Percentiles rank a stretch among this genome's conserved stretches.
These are phyloP conservation scores for Wickerhamomyces tratensis DNA, from an alignment of 805 yeast species.

Conservation along the genomic window DNA sequence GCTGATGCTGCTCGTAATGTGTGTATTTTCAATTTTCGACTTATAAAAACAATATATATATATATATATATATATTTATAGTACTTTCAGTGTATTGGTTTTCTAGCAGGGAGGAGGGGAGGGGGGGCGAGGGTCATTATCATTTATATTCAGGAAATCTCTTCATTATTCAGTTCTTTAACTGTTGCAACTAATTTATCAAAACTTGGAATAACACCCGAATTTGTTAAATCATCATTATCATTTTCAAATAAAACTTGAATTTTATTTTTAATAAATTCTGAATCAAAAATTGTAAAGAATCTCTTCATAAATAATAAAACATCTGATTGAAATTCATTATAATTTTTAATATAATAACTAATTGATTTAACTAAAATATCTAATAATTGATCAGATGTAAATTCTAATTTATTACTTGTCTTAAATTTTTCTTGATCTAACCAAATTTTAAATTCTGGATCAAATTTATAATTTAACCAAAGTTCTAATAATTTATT, in stretches of 20 bases:
- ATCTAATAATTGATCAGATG: slow-evolving; percentile 29
- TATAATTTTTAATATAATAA: slow-evolving; percentile 61
- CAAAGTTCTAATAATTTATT: slow-evolving; percentile 36
- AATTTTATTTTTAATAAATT: slow-evolving; percentile 19
- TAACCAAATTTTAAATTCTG: slow-evolving; percentile 7
- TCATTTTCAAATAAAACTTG: slow-evolving; percentile 18
- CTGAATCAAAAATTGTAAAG: slow-evolving; percentile 24
- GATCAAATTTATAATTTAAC: slow-evolving; percentile 7
- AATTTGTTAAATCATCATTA: slow-evolving; percentile 13
- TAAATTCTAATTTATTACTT: slow-evolving; percentile 12
- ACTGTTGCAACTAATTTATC: slow-evolving; percentile 7
- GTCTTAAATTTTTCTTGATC: slow-evolving; percentile 9
- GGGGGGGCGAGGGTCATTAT: too few species aligned
- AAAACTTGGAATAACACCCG: slow-evolving; percentile 19
- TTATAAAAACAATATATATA: too few species aligned
- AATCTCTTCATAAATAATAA: slow-evolving; percentile 34
- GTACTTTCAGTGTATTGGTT: too few species aligned
- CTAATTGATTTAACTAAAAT: slow-evolving; percentile 41
- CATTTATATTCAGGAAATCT: too few species aligned
- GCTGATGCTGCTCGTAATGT: too few species aligned
- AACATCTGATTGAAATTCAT: slow-evolving; percentile 36
- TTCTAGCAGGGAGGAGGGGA: too few species aligned
- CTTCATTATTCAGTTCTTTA: background rate
- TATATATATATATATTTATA: too few species aligned
- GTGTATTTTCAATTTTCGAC: too few species aligned